These are phyloP conservation scores for Heritiera littoralis DNA, from an alignment of 345 rosid species.

Conservation along the genomic window DNA sequence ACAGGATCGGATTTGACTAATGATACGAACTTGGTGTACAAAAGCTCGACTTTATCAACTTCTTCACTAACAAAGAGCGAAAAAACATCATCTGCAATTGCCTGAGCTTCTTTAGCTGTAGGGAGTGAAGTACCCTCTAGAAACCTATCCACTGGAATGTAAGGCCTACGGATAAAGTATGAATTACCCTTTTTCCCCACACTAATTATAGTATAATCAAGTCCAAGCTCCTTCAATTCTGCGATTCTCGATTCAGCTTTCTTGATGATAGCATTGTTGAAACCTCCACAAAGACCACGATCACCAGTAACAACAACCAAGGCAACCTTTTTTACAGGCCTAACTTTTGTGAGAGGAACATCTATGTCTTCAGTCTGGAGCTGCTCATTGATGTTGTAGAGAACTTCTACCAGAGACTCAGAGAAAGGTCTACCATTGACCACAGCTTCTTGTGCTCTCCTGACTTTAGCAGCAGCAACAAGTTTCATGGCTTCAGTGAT, in stretches of 20 bases:
- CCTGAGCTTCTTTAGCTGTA: slow-evolving; percentile 75
- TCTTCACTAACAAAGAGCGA: slow-evolving; percentile 80
- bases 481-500: slow-evolving; percentile 99
- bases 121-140: slow-evolving; percentile 52
- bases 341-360: slow-evolving; percentile 69
- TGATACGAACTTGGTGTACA: slow-evolving; percentile 92
- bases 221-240: slow-evolving; percentile 64
- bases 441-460: slow-evolving; percentile 97
- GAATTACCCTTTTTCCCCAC: slow-evolving; percentile 92
- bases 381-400: slow-evolving; percentile 94
- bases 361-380: slow-evolving; percentile 86
- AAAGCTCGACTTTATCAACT: slow-evolving; percentile 91
- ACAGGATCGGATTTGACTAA: slow-evolving; percentile 82
- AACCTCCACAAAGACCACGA: slow-evolving; percentile 87
- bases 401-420: slow-evolving; percentile 86
- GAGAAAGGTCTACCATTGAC: slow-evolving; percentile 90
- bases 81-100: slow-evolving; percentile 70
- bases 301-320: slow-evolving; percentile 90
- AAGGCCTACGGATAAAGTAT: slow-evolving; percentile 75
- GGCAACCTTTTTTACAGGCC: slow-evolving; percentile 97
- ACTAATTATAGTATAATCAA: slow-evolving; percentile 67
- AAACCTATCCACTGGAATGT: slow-evolving; percentile 69
- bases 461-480: slow-evolving; percentile 94
- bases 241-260: slow-evolving; percentile 77
- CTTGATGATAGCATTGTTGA: slow-evolving; percentile 69